Evolutionary conservation across 2,329 filamentous ascomycete species (phyloP).

Genomic region (Nakataea oryzae): DNA sequence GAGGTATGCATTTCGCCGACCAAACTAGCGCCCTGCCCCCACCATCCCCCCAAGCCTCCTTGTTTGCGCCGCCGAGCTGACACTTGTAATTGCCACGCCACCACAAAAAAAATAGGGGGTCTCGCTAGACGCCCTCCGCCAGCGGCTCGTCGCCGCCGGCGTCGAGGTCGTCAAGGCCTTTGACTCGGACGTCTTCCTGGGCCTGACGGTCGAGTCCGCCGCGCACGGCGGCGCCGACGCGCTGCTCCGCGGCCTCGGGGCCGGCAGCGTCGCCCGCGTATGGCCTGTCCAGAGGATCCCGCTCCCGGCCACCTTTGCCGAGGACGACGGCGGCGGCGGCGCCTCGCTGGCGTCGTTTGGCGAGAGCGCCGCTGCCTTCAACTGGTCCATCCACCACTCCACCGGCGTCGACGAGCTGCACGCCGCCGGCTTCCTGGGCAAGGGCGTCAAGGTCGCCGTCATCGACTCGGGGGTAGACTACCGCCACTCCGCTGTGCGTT

Average conservation of each 20-base stretch:
- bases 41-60: too few relatives aligned
- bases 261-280: conserved; percentile 9
- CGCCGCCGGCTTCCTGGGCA: conserved; percentile 7
- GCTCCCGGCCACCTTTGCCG: conserved; percentile 7
- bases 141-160: background rate
- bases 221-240: conserved; percentile 12
- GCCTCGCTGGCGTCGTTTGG: conserved; percentile 4
- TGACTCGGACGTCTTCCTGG: conserved; percentile 11
- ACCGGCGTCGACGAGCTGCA: conserved; percentile 13
- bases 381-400: conserved; percentile 11
- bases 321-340: background rate
- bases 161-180: background rate
- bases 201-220: conserved; percentile 11
- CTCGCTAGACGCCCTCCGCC: background rate
- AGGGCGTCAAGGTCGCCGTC: conserved; percentile 10
- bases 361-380: conserved; percentile 9
- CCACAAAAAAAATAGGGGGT: too few relatives aligned
- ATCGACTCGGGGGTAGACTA: conserved; percentile 13
- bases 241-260: conserved; percentile 3
- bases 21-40: too few relatives aligned
- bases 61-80: too few relatives aligned
- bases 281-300: conserved; percentile 14
- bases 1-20: too few relatives aligned
- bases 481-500: conserved; percentile 9
- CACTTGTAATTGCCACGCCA: too few relatives aligned